These are phyloP conservation scores for Capsella rubella DNA, from an alignment of 441 rosid species.

Conservation along the genomic window DNA sequence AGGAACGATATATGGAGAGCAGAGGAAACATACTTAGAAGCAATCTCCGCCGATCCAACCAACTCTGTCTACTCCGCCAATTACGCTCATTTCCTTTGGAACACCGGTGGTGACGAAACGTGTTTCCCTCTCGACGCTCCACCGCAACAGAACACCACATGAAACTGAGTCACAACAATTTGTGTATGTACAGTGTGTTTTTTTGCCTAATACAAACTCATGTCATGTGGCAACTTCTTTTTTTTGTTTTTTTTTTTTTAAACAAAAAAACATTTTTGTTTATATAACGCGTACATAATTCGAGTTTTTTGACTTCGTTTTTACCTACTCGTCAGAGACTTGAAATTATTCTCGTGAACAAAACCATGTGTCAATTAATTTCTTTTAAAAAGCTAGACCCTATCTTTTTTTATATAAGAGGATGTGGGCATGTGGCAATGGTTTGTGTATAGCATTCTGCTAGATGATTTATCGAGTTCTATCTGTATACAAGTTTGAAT, in stretches of 20 bases:
- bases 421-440: background rate
- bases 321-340: slow-evolving; percentile 22
- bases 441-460: background rate
- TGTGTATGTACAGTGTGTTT: slow-evolving; percentile 37
- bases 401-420: background rate
- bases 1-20: slow-evolving; percentile 83
- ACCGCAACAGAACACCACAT: slow-evolving; percentile 42
- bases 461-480: background rate
- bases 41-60: slow-evolving; percentile 75
- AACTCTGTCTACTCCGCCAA: slow-evolving; percentile 71
- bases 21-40: slow-evolving; percentile 82
- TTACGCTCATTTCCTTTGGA: slow-evolving; percentile 93
- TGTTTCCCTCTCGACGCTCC: slow-evolving; percentile 76
- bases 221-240: slow-evolving; percentile 39
- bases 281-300: slow-evolving; percentile 30
- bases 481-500: background rate
- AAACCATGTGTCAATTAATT: slow-evolving; percentile 25
- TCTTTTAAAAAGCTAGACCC: background rate
- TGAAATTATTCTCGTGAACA: slow-evolving; percentile 7
- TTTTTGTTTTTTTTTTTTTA: slow-evolving; percentile 21
- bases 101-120: slow-evolving; percentile 89
- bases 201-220: slow-evolving; percentile 21
- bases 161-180: slow-evolving; percentile 8
- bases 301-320: background rate
- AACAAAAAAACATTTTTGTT: slow-evolving; percentile 13